Percentiles rank a stretch among this genome's conserved stretches.
These are phyloP conservation scores for Rhododendron kiyosumense DNA, from an alignment of 148 eudicot species.

Conservation along the genomic window DNA sequence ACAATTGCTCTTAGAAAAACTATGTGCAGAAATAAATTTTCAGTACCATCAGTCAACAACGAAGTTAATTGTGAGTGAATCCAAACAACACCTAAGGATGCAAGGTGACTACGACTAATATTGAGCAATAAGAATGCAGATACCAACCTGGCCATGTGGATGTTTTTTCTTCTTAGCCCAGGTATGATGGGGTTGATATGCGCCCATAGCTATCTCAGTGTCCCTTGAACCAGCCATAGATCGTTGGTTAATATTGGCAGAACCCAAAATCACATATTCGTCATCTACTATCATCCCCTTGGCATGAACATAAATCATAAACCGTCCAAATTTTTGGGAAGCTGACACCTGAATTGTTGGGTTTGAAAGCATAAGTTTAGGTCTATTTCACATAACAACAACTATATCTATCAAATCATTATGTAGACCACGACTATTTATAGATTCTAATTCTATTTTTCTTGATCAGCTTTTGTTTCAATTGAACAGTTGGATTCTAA, in stretches of 20 bases:
- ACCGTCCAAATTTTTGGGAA: slow-evolving; percentile 32
- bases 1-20: background rate
- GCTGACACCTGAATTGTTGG: slow-evolving; percentile 25
- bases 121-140: background rate
- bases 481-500: too few species aligned
- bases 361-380: background rate
- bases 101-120: background rate
- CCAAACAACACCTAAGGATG: background rate
- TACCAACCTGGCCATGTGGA: slow-evolving; percentile 46
- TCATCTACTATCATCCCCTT: slow-evolving; percentile 59
- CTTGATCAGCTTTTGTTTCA: too few species aligned
- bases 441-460: too few species aligned
- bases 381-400: background rate
- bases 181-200: slow-evolving; percentile 48
- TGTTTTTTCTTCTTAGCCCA: slow-evolving; percentile 38
- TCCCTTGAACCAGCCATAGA: slow-evolving; percentile 57
- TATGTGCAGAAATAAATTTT: background rate
- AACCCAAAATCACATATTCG: slow-evolving; percentile 49
- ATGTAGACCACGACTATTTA: background rate
- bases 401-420: background rate
- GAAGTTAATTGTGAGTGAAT: background rate
- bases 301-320: slow-evolving; percentile 55
- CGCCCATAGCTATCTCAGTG: slow-evolving; percentile 59
- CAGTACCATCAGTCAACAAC: background rate
- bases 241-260: slow-evolving; percentile 52